Evolutionary conservation across 257 asterid genomes (phyloP).

Genomic region (Nicotiana sylvestris): DNA sequence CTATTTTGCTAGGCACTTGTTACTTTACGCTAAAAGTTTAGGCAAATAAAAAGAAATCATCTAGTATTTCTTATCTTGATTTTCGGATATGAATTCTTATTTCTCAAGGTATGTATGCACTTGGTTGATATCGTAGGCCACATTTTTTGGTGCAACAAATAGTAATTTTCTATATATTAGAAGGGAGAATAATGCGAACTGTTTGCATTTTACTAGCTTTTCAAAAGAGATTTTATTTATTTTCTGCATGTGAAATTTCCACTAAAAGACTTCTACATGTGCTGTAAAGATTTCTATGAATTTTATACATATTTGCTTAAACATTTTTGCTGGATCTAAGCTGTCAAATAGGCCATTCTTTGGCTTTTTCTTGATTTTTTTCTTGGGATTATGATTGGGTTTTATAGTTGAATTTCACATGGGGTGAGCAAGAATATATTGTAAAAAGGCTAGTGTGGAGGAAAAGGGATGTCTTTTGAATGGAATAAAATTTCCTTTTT

Average conservation of each 20-base stretch:
- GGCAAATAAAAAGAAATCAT: too few species aligned
- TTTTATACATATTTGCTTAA: background rate
- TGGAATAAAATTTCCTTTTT: background rate
- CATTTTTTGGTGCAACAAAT: background rate
- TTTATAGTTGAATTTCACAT: background rate
- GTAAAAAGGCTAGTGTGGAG: too few species aligned
- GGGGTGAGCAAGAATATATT: background rate
- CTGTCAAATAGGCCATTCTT: background rate
- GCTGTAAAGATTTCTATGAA: background rate
- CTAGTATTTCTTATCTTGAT: too few species aligned
- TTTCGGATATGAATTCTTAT: too few species aligned
- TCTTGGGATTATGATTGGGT: background rate
- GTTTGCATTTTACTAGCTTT: background rate
- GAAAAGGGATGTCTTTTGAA: background rate
- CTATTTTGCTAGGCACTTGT: too few species aligned
- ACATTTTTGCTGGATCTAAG: conserved; percentile 2
- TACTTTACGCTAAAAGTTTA: too few species aligned
- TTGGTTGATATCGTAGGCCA: background rate
- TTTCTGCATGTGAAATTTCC: background rate
- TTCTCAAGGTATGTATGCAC: too few species aligned
- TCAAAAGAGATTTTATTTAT: background rate
- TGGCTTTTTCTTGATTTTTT: background rate
- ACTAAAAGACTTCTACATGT: too few species aligned
- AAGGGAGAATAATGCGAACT: background rate
- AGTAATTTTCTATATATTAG: background rate